phyloP scores from a whole-genome alignment of 2,329 filamentous ascomycete species.

The Pleoardoris graminearum region DNA sequence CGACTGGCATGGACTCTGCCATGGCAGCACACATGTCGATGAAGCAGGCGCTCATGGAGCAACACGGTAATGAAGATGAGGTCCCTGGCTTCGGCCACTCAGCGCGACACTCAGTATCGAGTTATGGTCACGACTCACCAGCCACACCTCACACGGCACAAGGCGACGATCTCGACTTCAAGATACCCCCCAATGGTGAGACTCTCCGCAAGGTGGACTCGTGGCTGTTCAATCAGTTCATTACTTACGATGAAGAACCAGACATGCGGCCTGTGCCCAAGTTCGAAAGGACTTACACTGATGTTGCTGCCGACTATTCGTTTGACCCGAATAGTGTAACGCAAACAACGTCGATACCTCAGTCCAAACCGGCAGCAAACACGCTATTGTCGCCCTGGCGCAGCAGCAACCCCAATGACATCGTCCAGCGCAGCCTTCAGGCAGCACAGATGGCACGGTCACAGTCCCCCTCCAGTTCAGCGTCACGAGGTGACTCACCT shows the following conservation, averaged over 20 bases:
- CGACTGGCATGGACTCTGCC: slow-evolving; percentile 48
- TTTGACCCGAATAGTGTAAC: slow-evolving; percentile 73
- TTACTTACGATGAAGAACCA: slow-evolving; percentile 63
- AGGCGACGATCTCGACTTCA: slow-evolving; percentile 57
- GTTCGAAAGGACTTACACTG: slow-evolving; percentile 82
- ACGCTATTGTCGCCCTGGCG: slow-evolving; percentile 56
- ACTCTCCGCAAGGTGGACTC: slow-evolving; percentile 41
- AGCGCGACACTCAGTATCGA: slow-evolving; percentile 62
- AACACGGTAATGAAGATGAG: slow-evolving; percentile 53
- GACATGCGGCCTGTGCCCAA: slow-evolving; percentile 65
- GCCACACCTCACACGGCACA: slow-evolving; percentile 62
- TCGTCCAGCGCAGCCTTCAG: slow-evolving; percentile 76
- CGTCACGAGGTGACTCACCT: slow-evolving; percentile 73
- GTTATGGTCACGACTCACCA: slow-evolving; percentile 63
- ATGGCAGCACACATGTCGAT: slow-evolving; percentile 62
- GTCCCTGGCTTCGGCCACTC: slow-evolving; percentile 57
- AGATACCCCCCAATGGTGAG: slow-evolving; percentile 61
- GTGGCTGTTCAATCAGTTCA: slow-evolving; percentile 66
- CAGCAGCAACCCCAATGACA: slow-evolving; percentile 46
- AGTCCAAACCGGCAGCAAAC: slow-evolving; percentile 55
- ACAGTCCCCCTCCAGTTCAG: slow-evolving; percentile 56
- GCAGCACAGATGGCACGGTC: slow-evolving; percentile 74
- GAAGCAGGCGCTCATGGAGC: slow-evolving; percentile 61
- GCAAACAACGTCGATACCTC: slow-evolving; percentile 46
- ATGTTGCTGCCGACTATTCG: slow-evolving; percentile 81